Evolutionary conservation across 352 stramenopile genomes (phyloP), one percentile per base, ranked within the genome.

Genomic region (Phytopythium chamaehyphon): DNA sequence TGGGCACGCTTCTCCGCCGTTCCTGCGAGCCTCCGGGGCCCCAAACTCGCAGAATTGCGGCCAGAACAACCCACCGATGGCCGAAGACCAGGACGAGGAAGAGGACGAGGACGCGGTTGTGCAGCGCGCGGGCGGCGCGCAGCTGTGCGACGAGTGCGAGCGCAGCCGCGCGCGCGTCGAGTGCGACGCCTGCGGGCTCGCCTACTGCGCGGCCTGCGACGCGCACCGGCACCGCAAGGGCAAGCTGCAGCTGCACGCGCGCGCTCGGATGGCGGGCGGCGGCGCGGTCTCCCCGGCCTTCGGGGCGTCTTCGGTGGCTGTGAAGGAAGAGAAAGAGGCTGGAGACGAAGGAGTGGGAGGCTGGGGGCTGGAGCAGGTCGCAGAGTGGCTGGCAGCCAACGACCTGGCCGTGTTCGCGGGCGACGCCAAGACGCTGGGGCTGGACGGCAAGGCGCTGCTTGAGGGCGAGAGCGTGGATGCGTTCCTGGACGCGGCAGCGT

Each of bases 81-180:
- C n/a, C n/a, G n/a, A 33, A 33, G 5, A 10, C 9, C 28, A 33
- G 9, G 28, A 9, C 9, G 28, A 33, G 28, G 28, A 33, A 5
- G 28, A 69, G 26, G 45, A 19, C 8, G 44, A 12, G 12, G 46
- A 57, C 26, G 16, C n/a, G 15, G 40, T 22, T 2, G 2, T 37
- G 21, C 57, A 7, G 1, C 37, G 37, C 37, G 37, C 37, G 37
- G 18, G 24, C 40, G 31, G 36, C 38, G 22, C 24, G 52, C 21
- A 22, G 71, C 42, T 8, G 46, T 93, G 83, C 52, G 83, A 93
- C 37, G 83, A 93, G 57, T 93, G 83, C 62, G 80, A 93, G 51
- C 56, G 76, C 11, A 54, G 54, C 24, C 40, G 40, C 6, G 73
- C 70, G 47, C 43, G 63, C 35, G 55, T 89, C 53, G 64, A 69